Evolutionary conservation across 2,329 filamentous ascomycete genomes (phyloP).

Genomic region (Talaromyces sp.): DNA sequence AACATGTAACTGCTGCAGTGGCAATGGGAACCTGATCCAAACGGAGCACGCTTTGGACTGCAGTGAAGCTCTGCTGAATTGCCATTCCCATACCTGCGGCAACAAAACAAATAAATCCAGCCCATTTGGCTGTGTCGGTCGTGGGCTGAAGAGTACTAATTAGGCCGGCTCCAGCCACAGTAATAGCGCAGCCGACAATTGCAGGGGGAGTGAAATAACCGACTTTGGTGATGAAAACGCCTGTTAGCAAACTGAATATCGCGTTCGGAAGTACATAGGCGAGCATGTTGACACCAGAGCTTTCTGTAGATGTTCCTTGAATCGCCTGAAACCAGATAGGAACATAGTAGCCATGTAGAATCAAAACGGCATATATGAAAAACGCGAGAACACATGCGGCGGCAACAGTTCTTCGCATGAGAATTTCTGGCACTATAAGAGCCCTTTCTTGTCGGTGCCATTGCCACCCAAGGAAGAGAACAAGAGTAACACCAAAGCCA

Average conservation of each 20-base stretch:
- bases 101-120: constrained; percentile 18
- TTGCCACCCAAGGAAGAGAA: constrained; percentile 19
- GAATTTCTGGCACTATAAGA: constrained; percentile 17
- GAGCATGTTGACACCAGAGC: constrained; percentile 11
- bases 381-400: constrained; percentile 24
- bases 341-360: constrained; percentile 20
- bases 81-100: constrained; percentile 17
- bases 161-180: constrained; percentile 24
- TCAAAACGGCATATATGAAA: constrained; percentile 16
- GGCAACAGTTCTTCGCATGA: constrained; percentile 15
- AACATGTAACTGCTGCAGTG: constrained; percentile 19
- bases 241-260: constrained; percentile 23
- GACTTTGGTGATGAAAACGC: constrained; percentile 20
- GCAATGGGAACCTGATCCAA: constrained; percentile 22
- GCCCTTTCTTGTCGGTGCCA: constrained; percentile 16
- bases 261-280: constrained; percentile 29
- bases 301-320: constrained; percentile 11
- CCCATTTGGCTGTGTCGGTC: constrained; percentile 17
- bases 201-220: constrained; percentile 24
- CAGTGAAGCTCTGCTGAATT: constrained; percentile 15
- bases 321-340: constrained; percentile 23
- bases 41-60: constrained; percentile 18
- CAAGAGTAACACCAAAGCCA: constrained; percentile 18
- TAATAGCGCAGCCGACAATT: constrained; percentile 21
- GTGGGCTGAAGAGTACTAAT: constrained; percentile 27